These are phyloP conservation scores for Alternaria longipes DNA, from an alignment of 2,329 filamentous ascomycete genomes.

Conservation along the genomic window DNA sequence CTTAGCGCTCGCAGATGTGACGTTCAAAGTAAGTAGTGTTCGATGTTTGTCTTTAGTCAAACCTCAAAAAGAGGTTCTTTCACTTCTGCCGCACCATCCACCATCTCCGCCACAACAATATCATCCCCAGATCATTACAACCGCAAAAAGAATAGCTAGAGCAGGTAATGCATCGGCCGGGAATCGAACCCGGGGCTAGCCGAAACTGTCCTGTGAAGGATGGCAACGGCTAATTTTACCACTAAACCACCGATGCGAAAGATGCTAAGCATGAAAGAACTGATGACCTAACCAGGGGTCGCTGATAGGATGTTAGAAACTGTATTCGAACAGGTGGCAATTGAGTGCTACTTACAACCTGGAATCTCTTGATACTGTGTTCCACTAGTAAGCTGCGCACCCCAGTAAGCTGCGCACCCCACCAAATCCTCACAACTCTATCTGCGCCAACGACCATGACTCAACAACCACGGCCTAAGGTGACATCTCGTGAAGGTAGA, in stretches of 20 bases:
- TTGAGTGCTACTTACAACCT: constrained; percentile 23
- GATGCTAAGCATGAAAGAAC: not conserved
- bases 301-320: not conserved
- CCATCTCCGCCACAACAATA: not conserved
- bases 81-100: not conserved
- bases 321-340: not conserved
- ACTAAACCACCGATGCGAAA: constrained; percentile 42
- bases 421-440: no score
- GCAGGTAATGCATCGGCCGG: constrained; percentile 31
- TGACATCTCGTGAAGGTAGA: no score
- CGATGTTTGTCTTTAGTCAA: not conserved
- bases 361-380: constrained; percentile 50
- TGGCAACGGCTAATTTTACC: constrained; percentile 46
- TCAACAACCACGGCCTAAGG: no score
- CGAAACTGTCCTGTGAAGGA: constrained; percentile 23
- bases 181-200: constrained; percentile 45
- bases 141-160: not conserved
- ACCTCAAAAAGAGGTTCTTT: not conserved
- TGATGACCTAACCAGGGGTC: constrained; percentile 21
- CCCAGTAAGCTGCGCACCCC: no score
- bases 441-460: no score
- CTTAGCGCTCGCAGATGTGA: not conserved
- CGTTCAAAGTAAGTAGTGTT: not conserved
- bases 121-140: not conserved
- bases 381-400: no score